Base-by-base conservation (phyloP, 495 filamentous ascomycete genomes). In the Penicillium turbatum region DNA sequence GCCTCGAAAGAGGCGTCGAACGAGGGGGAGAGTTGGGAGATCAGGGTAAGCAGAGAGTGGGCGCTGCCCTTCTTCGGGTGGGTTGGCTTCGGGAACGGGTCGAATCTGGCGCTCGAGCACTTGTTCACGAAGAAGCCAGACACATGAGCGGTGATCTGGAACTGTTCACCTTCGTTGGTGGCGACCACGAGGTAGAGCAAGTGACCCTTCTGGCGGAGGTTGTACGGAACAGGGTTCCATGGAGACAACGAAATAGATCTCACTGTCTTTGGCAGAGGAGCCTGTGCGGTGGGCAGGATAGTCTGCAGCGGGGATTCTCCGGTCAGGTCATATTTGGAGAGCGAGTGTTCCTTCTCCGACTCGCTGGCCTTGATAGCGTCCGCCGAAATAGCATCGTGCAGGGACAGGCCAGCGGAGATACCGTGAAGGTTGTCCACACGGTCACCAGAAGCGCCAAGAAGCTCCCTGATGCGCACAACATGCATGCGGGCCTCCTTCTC, bases 401-500 rank as follows among this genome's bases (percentile, higher is more conserved):
- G 77, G 36, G 91, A 93, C 26, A 86, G 64, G 40, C 95, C 95
- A n/a, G 95, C 85, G 46, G 85, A 78, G 52, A 96, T 82, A 55
- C 95, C 95, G 53, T 92, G 84, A n/a, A 93, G 76, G 39, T 83
- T 86, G 69, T 97, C 95, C 30, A 90, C 84, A 45, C 92, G 85
- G 68, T 95, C 84, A 19, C 90, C 90, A 30, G 91, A 83, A 57
- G 91, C 92, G 42, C 95, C 95, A 52, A 99, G 88, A 42, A 99
- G 76, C 59, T 99, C 95, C 56, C 95, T 78, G 48, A 96, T 83
- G 45, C 95, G 80, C 39, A 97, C 82, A 44, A 97, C 73, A 71
- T 99, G 95, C 78, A 97, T 86, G 55, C 95, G 86, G 44, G 95
- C 92, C 71, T 97, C 93, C 77, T 96, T 97, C 75, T 97, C 95